phyloP scores from a whole-genome alignment of 2,329 filamentous ascomycete genomes.

The Parascedosporium putredinis region DNA sequence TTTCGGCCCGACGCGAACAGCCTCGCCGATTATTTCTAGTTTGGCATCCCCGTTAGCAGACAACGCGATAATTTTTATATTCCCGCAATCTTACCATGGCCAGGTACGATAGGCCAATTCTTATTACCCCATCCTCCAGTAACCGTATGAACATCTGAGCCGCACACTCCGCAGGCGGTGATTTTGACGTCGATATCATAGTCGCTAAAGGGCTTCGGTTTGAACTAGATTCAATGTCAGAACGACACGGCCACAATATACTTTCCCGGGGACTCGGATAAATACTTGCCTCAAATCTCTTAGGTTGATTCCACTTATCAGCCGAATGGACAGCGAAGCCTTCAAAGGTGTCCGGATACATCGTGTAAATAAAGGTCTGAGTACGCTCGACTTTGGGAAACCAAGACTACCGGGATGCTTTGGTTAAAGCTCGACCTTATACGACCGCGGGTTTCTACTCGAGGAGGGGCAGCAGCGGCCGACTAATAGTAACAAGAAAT shows the following conservation, averaged over 20 bases:
- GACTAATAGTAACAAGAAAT: no score
- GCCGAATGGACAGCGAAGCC: conserved; percentile 12
- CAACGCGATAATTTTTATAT: neutral
- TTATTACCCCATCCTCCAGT: conserved; percentile 46
- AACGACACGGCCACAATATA: neutral
- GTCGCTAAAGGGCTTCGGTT: conserved; percentile 59
- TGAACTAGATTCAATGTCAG: conserved; percentile 33
- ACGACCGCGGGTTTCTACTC: no score
- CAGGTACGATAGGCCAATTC: conserved; percentile 39
- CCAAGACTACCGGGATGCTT: neutral
- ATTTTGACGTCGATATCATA: conserved; percentile 66
- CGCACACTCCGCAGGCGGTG: conserved; percentile 55
- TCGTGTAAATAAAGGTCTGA: neutral
- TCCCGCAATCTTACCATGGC: conserved; percentile 33
- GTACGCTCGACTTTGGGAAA: no score
- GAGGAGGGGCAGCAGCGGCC: no score
- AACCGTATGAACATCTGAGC: conserved; percentile 50
- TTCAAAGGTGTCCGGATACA: conserved; percentile 21
- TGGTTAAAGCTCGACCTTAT: no score
- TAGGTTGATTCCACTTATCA: conserved; percentile 12
- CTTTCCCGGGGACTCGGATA: neutral
- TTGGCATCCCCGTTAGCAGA: neutral
- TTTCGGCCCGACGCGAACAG: conserved; percentile 30
- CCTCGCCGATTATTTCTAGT: conserved; percentile 35
- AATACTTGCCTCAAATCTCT: conserved; percentile 10